Evolutionary conservation across 176 grass and related monocot genomes (phyloP), one percentile per base, ranked within the genome.

Genomic region (Rhipidocladum racemiflorum): DNA sequence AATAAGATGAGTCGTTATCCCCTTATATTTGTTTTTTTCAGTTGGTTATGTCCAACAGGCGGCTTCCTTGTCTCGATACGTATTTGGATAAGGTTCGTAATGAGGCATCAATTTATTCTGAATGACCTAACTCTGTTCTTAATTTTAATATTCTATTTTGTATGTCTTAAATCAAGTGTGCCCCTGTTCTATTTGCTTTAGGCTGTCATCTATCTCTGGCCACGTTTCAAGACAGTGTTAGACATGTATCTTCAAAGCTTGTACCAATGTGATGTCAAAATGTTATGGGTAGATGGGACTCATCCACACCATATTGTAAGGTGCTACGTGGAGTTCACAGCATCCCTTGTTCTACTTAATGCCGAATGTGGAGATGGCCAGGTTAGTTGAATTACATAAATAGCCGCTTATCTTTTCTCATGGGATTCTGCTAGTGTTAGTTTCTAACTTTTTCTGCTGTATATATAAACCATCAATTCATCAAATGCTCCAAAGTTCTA

Each of bases 311-410:
- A 94, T 84, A 85, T 92, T 82, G 88, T 91, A 74, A 86, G 92
- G 82, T 90, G 92, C 73, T 92, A 97, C 13, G 89, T 89, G 66
- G 95, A 97, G 84, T 90, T 97, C 69, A 92, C 83, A 81, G 84
- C 92, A 64, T 92, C 95, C 71, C 92, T 97, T 89, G 51, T 92
- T 80, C 88, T 94, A 51, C 92, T 97, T 69, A 94, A 97, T 91
- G 84, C 62, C 83, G 87, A 90, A 91, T 97, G 91, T 78, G 95
- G 92, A 79, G 92, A 97, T 84, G 91, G 91, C 18, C 95, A 94
- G 92, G 94, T 97, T 84, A 83, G 92, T 71, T 72, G 16, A 30
- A 68, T 79, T 66, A 53, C 27, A 72, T 72, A 43, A 77, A 34
- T 72, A 49, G 32, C 17, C 7, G 10, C 25, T 68, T 50, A 28